Evolutionary conservation across 2,329 filamentous ascomycete species (phyloP).

Genomic region (Epichloe baconii): DNA sequence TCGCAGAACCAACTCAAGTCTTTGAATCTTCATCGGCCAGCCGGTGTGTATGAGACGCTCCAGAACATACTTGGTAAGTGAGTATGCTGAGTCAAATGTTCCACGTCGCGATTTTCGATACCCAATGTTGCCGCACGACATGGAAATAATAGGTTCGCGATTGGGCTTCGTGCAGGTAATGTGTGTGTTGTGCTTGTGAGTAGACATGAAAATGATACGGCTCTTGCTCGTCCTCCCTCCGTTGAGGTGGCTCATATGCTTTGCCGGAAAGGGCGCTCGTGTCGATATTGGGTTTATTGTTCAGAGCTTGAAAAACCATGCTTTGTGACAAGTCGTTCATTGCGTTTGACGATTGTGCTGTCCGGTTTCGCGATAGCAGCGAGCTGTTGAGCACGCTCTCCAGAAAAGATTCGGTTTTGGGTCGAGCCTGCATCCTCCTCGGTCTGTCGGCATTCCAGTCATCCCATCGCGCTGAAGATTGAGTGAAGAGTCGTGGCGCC

Average conservation of each 20-base stretch:
- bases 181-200: constrained; percentile 88
- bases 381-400: constrained; percentile 21
- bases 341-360: constrained; percentile 14
- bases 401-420: constrained; percentile 18
- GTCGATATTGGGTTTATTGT: constrained; percentile 21
- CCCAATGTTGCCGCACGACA: constrained; percentile 81
- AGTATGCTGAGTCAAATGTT: constrained; percentile 84
- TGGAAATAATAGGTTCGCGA: constrained; percentile 62
- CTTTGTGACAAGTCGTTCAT: constrained; percentile 24
- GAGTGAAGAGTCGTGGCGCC: constrained; percentile 25
- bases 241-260: constrained; percentile 10
- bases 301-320: constrained; percentile 26
- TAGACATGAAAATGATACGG: constrained; percentile 82
- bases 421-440: constrained; percentile 12
- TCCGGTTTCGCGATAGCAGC: constrained; percentile 8
- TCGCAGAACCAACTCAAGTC: constrained; percentile 67
- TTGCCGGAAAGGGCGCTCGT: constrained; percentile 18
- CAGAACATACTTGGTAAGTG: constrained; percentile 72
- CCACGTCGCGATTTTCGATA: constrained; percentile 72
- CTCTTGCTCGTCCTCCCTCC: constrained; percentile 31
- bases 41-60: constrained; percentile 74
- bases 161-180: constrained; percentile 79
- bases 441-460: constrained; percentile 12
- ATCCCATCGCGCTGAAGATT: constrained; percentile 20
- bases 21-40: constrained; percentile 60